Percentiles rank a stretch among this genome's conserved stretches.
Evolutionary conservation across 108 stramenopile species (phyloP).

Genomic region (Conticribra weissflogii): DNA sequence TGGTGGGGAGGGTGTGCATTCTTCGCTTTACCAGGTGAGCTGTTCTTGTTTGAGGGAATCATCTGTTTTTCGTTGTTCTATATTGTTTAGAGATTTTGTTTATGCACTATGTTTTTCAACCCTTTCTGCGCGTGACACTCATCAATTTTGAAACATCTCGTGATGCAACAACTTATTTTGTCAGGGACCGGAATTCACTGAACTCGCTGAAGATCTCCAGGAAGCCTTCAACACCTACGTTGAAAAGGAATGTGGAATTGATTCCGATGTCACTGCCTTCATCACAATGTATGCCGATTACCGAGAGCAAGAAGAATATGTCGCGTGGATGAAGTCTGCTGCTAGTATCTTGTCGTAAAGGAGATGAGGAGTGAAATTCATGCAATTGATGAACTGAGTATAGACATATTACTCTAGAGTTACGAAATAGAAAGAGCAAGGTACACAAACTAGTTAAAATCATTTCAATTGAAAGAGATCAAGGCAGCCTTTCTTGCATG

Average conservation of each 20-base stretch:
- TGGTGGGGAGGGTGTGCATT: slow-evolving; percentile 32
- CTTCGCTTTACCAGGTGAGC: slow-evolving; percentile 57
- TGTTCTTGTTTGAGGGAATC: no score
- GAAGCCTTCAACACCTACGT: slow-evolving; percentile 62
- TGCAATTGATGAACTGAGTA: no score
- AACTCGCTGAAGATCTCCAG: slow-evolving; percentile 79
- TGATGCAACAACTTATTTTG: background rate
- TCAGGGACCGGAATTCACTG: slow-evolving; percentile 74
- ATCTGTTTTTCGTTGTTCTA: no score
- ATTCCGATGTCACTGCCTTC: slow-evolving; percentile 69
- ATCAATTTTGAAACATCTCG: background rate
- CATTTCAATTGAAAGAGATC: no score
- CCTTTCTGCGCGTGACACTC: background rate
- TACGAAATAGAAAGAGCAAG: no score
- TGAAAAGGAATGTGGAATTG: slow-evolving; percentile 63
- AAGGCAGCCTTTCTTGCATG: no score
- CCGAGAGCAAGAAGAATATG: slow-evolving; percentile 65
- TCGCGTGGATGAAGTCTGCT: slow-evolving; percentile 44
- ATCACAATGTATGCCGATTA: slow-evolving; percentile 79
- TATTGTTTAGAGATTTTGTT: no score
- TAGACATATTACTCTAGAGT: no score
- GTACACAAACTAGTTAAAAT: no score
- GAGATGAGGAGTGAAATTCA: background rate
- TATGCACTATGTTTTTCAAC: slow-evolving; percentile 11
- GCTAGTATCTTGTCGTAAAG: slow-evolving; percentile 22